A percentile compares a stretch with the other conserved stretches of the same genome.
phyloP scores from a whole-genome alignment of 257 asterid species.

The Misopates orontium region DNA sequence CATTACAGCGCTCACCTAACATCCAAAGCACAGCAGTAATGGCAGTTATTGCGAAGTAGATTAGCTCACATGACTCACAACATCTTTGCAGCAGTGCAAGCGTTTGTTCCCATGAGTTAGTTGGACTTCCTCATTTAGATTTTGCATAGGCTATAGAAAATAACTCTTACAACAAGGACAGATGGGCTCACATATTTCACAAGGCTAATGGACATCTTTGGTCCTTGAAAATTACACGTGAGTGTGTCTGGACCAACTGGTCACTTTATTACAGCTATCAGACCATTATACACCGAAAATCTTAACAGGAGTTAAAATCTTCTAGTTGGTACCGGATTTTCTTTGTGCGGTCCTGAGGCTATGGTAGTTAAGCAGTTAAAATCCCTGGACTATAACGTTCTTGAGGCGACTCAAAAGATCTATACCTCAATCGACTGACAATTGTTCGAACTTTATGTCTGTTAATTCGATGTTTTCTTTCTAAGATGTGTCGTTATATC shows the following conservation, averaged over 20 bases:
- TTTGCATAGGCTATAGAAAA: not conserved
- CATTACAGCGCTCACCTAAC: slow-evolving; percentile 50
- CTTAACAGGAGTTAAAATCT: not conserved
- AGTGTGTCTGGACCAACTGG: not conserved
- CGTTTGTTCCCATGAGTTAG: slow-evolving; percentile 27
- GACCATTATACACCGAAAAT: not conserved
- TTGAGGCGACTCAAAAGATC: not conserved
- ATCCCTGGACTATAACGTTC: too few relatives aligned
- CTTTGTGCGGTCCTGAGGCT: not conserved
- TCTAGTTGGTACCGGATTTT: too few relatives aligned
- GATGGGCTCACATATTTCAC: not conserved
- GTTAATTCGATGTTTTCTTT: too few relatives aligned
- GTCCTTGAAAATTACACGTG: slow-evolving; percentile 10
- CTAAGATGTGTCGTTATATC: not conserved
- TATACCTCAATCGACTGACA: not conserved
- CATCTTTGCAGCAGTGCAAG: slow-evolving; percentile 23
- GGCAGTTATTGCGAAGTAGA: slow-evolving; percentile 43
- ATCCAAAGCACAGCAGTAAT: slow-evolving; percentile 36
- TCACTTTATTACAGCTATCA: not conserved
- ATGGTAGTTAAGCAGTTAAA: too few relatives aligned
- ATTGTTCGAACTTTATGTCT: not conserved
- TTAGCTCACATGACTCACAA: slow-evolving; percentile 39
- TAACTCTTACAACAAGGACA: not conserved
- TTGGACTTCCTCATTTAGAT: slow-evolving; percentile 16
- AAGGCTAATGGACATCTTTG: not conserved